These are phyloP conservation scores for Venturia carpophila DNA, from an alignment of 2,329 filamentous ascomycete genomes.

Conservation along the genomic window DNA sequence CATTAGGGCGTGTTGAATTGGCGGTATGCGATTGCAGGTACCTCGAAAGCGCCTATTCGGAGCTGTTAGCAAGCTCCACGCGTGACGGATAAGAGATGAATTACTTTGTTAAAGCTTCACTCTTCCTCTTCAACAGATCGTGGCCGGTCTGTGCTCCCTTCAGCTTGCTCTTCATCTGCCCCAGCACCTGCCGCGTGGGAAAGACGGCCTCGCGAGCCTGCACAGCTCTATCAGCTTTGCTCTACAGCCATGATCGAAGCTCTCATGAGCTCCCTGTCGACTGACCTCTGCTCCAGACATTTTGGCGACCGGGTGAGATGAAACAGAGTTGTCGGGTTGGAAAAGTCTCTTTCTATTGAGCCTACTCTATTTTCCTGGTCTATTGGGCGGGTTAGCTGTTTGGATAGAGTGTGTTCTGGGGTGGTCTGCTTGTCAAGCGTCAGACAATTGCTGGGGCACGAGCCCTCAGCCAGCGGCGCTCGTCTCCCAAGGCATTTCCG, in stretches of 20 bases:
- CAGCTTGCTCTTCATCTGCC: conserved; percentile 95
- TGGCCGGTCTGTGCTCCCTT: conserved; percentile 75
- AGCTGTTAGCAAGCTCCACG: conserved; percentile 25
- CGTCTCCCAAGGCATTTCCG: background rate
- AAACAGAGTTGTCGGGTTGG: conserved; percentile 20
- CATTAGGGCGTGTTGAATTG: conserved; percentile 19
- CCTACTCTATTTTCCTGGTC: background rate
- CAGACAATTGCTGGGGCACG: background rate
- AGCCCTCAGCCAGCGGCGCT: background rate
- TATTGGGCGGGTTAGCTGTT: conserved; percentile 7
- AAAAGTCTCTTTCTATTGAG: conserved; percentile 19
- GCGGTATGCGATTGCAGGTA: conserved; percentile 35
- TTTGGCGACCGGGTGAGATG: conserved; percentile 22
- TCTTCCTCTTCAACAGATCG: conserved; percentile 93
- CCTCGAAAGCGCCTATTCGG: conserved; percentile 74
- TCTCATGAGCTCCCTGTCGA: conserved; percentile 19
- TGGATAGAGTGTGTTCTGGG: conserved; percentile 5
- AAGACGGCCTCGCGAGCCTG: conserved; percentile 96
- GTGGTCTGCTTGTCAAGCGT: background rate
- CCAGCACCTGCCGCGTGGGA: conserved; percentile 92
- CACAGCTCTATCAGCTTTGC: conserved; percentile 23
- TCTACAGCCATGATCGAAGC: background rate
- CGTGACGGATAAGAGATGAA: conserved; percentile 22
- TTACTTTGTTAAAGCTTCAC: conserved; percentile 88
- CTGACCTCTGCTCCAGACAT: conserved; percentile 51